These are phyloP conservation scores for Syzygium syzygioides DNA, from an alignment of 441 rosid species.

Conservation along the genomic window DNA sequence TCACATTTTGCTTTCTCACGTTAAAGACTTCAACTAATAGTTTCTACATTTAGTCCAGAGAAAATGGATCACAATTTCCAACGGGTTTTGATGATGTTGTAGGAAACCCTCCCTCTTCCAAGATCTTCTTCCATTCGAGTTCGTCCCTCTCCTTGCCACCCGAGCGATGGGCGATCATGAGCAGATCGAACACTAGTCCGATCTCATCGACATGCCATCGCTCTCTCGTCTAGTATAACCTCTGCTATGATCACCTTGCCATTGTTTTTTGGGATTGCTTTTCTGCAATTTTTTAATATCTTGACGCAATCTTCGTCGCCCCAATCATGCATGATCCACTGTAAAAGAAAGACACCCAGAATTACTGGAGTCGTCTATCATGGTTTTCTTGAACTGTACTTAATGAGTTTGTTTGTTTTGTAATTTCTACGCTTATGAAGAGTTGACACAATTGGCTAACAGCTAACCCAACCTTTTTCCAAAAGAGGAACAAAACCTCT, in stretches of 20 bases:
- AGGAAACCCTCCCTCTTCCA: neutral
- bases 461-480: neutral
- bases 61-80: too few relatives aligned
- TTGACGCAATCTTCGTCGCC: conserved; percentile 5
- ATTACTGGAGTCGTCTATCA: neutral
- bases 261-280: neutral
- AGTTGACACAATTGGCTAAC: neutral
- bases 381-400: neutral
- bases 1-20: too few relatives aligned
- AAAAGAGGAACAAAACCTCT: too few relatives aligned
- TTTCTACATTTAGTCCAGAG: too few relatives aligned
- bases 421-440: neutral
- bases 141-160: conserved; percentile 7
- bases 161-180: neutral
- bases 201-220: neutral
- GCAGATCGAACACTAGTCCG: neutral
- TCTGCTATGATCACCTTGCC: conserved; percentile 9
- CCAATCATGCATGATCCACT: neutral
- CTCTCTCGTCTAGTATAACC: neutral
- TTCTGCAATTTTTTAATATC: conserved; percentile 4
- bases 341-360: neutral
- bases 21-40: too few relatives aligned
- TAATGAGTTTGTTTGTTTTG: neutral
- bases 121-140: neutral
- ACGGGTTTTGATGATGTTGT: neutral